These are phyloP conservation scores for Sporothrix inflata DNA, from an alignment of 2,329 filamentous ascomycete species.

Conservation along the genomic window DNA sequence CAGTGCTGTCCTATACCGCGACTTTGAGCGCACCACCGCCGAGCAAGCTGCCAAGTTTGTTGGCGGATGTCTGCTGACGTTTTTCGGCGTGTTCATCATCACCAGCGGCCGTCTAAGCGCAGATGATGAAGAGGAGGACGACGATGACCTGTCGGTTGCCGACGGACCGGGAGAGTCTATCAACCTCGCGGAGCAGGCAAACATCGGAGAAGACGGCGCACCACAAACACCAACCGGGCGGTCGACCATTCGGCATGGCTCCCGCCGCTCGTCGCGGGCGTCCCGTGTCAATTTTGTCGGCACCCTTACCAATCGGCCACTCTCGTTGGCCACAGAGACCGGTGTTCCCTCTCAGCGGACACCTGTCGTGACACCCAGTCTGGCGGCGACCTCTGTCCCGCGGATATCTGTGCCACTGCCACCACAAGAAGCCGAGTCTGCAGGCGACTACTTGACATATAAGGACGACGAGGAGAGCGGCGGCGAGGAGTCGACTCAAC, in stretches of 20 bases:
- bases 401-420: background rate
- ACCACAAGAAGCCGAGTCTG: conserved; percentile 39
- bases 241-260: background rate
- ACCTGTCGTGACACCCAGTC: conserved; percentile 36
- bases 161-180: conserved; percentile 62
- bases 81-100: conserved; percentile 95
- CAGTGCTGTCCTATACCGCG: conserved; percentile 88
- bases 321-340: conserved; percentile 40
- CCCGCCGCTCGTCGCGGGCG: conserved; percentile 48
- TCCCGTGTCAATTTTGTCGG: conserved; percentile 53
- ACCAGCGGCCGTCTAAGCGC: conserved; percentile 74
- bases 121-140: conserved; percentile 63
- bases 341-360: conserved; percentile 45
- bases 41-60: conserved; percentile 82
- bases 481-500: conserved; percentile 36
- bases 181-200: conserved; percentile 58
- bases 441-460: conserved; percentile 23
- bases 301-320: conserved; percentile 43
- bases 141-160: conserved; percentile 60
- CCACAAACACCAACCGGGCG: background rate
- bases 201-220: conserved; percentile 39
- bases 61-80: conserved; percentile 87
- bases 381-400: conserved; percentile 1
- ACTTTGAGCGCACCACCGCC: conserved; percentile 82
- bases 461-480: conserved; percentile 21